Evolutionary conservation across 2,329 filamentous ascomycete genomes (phyloP).

Genomic region (Fusarium sp.): DNA sequence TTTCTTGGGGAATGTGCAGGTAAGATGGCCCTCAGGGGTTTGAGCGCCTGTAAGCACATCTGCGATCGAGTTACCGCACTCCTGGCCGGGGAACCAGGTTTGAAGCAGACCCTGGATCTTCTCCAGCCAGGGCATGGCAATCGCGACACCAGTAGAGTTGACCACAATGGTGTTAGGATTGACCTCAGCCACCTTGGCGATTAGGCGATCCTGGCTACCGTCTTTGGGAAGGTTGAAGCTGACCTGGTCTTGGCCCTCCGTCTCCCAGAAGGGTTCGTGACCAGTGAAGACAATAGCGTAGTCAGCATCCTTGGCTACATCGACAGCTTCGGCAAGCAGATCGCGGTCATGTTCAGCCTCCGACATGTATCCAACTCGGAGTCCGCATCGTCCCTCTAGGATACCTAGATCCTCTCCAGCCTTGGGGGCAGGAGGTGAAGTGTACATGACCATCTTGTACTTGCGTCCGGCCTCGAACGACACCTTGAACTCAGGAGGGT

Average conservation of each 20-base stretch:
- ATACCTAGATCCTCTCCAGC: constrained; percentile 49
- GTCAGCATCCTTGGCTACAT: constrained; percentile 69
- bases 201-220: constrained; percentile 70
- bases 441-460: constrained; percentile 51
- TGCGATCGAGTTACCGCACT: constrained; percentile 75
- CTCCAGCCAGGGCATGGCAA: constrained; percentile 69
- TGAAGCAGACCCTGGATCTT: constrained; percentile 71
- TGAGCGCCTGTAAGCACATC: constrained; percentile 74
- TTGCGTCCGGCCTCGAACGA: constrained; percentile 47
- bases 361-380: constrained; percentile 51
- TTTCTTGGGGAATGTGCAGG: constrained; percentile 71
- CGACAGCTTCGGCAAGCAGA: constrained; percentile 63
- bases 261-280: constrained; percentile 64
- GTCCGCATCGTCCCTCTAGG: constrained; percentile 50
- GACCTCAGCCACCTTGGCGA: constrained; percentile 65
- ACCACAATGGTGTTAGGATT: constrained; percentile 72
- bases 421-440: constrained; percentile 46
- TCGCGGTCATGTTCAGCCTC: constrained; percentile 53
- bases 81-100: constrained; percentile 78
- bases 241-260: constrained; percentile 75
- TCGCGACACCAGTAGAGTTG: constrained; percentile 73
- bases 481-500: constrained; percentile 50
- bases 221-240: constrained; percentile 75
- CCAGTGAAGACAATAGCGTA: constrained; percentile 69
- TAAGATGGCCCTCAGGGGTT: constrained; percentile 74